phyloP scores from a whole-genome alignment of 139 green algal species.

The Parachlorella kessleri region DNA sequence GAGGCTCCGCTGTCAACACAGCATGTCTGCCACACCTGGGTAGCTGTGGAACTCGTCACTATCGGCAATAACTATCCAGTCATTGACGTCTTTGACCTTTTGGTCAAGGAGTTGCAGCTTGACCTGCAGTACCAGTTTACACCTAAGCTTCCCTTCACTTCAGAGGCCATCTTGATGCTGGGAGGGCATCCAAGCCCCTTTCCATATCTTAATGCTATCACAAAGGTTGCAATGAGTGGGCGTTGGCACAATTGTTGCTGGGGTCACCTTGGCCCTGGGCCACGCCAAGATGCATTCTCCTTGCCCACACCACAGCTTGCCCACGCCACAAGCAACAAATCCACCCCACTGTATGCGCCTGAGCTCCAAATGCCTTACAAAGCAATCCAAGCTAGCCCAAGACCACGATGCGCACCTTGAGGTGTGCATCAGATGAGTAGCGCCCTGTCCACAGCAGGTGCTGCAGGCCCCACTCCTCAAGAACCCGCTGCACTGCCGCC shows the following conservation, averaged over 20 bases:
- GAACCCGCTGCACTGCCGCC: neutral
- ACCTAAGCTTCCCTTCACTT: too few species aligned
- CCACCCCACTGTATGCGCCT: too few species aligned
- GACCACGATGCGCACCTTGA: neutral
- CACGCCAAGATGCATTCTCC: too few species aligned
- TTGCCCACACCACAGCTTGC: too few species aligned
- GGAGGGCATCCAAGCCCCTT: too few species aligned
- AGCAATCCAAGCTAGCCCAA: neutral
- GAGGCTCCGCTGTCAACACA: too few species aligned
- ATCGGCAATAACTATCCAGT: conserved; percentile 23
- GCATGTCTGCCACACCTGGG: neutral
- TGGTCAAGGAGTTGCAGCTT: conserved; percentile 14
- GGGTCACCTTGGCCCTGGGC: too few species aligned
- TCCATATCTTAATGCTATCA: too few species aligned
- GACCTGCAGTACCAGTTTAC: neutral
- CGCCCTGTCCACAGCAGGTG: neutral
- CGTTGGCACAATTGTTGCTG: too few species aligned
- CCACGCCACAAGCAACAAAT: too few species aligned
- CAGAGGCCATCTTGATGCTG: too few species aligned
- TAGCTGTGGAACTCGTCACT: conserved; percentile 23
- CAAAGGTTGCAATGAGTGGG: too few species aligned
- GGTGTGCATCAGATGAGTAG: conserved; percentile 19
- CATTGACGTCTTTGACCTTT: neutral
- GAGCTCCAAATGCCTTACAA: neutral
- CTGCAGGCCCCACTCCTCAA: neutral